These are phyloP conservation scores for Nannizzia gypsea DNA, from an alignment of 2,329 filamentous ascomycete genomes.

Conservation along the genomic window DNA sequence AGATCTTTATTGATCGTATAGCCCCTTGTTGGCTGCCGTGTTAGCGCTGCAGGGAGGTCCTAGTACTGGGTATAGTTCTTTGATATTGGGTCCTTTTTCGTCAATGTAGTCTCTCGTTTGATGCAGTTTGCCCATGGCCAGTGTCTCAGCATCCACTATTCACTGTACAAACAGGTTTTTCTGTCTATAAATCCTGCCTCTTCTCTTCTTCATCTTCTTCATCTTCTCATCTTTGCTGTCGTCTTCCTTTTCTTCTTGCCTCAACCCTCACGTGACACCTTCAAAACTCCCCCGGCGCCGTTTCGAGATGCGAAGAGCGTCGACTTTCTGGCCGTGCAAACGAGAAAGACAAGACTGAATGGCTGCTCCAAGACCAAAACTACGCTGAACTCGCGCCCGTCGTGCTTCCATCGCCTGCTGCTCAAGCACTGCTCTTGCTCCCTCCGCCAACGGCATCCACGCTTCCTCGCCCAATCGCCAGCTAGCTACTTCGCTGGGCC, in stretches of 20 bases:
- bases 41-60: not conserved
- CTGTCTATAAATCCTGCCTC: not conserved
- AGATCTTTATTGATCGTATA: not conserved
- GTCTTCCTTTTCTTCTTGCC: not conserved
- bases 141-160: not conserved
- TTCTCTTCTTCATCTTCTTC: not conserved
- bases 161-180: not conserved
- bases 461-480: slow-evolving; percentile 1
- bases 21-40: not conserved
- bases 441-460: not conserved
- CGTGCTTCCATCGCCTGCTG: not conserved
- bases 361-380: not conserved
- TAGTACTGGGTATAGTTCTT: not conserved
- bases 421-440: not conserved
- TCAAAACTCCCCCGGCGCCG: not conserved
- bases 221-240: not conserved
- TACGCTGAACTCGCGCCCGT: not conserved
- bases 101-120: not conserved
- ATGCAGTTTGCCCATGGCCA: not conserved
- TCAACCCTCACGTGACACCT: not conserved
- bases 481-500: not conserved
- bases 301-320: not conserved
- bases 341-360: not conserved
- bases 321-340: not conserved
- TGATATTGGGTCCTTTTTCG: not conserved